phyloP scores from a whole-genome alignment of 108 stramenopile species.

The Conticribra weissflogii region DNA sequence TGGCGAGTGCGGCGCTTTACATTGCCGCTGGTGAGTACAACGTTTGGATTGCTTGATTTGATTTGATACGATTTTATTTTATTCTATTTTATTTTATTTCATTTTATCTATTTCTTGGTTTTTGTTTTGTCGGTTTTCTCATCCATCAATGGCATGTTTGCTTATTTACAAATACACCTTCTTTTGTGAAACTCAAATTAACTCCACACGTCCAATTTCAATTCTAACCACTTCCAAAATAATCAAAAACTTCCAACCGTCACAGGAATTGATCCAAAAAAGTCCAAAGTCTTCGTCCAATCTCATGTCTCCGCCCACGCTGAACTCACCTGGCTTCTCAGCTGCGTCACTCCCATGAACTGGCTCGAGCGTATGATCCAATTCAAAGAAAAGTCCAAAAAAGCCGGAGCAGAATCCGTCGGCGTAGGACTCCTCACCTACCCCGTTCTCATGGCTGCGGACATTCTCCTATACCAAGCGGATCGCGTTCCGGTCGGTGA shows the following conservation, averaged over 20 bases:
- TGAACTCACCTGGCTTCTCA: constrained; percentile 98
- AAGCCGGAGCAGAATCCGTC: constrained; percentile 82
- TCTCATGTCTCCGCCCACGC: constrained; percentile 96
- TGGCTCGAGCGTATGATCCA: constrained; percentile 99
- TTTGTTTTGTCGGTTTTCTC: too few species aligned
- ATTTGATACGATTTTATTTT: constrained; percentile 1
- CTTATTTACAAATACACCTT: too few species aligned
- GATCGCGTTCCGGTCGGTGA: constrained; percentile 98
- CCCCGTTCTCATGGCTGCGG: constrained; percentile 99
- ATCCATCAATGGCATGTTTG: too few species aligned
- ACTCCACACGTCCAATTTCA: too few species aligned
- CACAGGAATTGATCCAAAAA: constrained; percentile 89
- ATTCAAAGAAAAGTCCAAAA: constrained; percentile 98
- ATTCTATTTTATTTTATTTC: constrained; percentile 5
- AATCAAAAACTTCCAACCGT: constrained; percentile 3
- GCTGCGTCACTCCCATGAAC: constrained; percentile 96
- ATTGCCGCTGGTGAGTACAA: constrained; percentile 82
- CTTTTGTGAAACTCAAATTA: too few species aligned
- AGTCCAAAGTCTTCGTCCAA: constrained; percentile 92
- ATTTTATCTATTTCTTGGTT: neutral
- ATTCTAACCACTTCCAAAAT: neutral
- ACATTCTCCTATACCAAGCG: constrained; percentile 98
- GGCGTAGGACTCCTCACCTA: constrained; percentile 96
- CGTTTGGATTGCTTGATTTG: neutral
- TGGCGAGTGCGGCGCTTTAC: constrained; percentile 87